Base-by-base conservation (phyloP, 2,329 filamentous ascomycete species). In the Conoideocrella luteorostrata region DNA sequence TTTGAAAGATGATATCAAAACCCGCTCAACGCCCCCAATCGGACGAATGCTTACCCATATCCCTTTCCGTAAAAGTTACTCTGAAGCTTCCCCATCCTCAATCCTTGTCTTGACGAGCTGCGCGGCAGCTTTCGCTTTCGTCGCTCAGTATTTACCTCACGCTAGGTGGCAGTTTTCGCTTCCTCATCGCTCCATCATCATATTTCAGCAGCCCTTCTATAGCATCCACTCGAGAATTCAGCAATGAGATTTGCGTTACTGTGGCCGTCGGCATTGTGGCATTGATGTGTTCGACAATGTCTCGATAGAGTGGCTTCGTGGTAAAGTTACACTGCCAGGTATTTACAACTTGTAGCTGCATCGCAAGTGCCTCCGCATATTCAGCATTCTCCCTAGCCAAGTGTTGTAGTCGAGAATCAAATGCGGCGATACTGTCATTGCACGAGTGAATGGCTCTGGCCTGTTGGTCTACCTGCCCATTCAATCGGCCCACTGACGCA, bases 311-410 rank as follows among this genome's bases (percentile, higher is more conserved):
- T 2, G 58, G 51, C 36, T 62, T 67, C 1, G 72, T 70, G 17
- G 55, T 64, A 7, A 81, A 56, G 49, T 74, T 76, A 44, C 68
- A 70, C 47, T 68, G 77, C 47, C 73, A 74, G 1, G 47, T 44
- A 51, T 75, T 68, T 7, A 81, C 50, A 1, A 63, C 55, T 17
- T 51, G 52, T 4, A 74, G 24, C 36, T 67, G 56, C 30, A 64
- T 53, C 13, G 64, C 59, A 5, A 74, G 49, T 4, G 56, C 54
- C 0, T 62, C 56, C 15, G 43, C 7, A 32, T 40, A 32, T 2
- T 52, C 47, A 11, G 47, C 13, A 5, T 41, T 42, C 32, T 43
- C 20, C 21, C 13, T 13, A 12, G 30, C 26, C 5, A 32, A 3
- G 12, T 12, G 6, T 18, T 34, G 34, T 5, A 43, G 21, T 4